A percentile compares a stretch with the other conserved stretches of the same genome.
phyloP scores from a whole-genome alignment of 106 monocot genomes.

The Dioscorea alata region DNA sequence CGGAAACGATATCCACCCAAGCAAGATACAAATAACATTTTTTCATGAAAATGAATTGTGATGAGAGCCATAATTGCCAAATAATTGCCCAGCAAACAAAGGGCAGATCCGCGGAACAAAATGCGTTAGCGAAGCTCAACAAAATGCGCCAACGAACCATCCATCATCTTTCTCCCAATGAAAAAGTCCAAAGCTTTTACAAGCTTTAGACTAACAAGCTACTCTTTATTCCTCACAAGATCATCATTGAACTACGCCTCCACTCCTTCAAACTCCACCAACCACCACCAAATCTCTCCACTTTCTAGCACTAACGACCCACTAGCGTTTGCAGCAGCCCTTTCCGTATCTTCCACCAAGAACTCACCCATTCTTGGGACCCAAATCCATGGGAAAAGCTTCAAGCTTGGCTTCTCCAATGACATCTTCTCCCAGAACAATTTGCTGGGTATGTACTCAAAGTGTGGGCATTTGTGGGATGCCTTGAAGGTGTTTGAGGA shows the following conservation, averaged over 20 bases:
- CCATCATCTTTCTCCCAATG: not conserved
- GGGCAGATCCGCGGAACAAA: too few relatives aligned
- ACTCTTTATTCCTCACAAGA: not conserved
- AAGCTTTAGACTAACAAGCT: not conserved
- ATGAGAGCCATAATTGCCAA: too few relatives aligned
- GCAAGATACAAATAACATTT: too few relatives aligned
- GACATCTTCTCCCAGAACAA: constrained; percentile 25
- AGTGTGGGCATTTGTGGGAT: not conserved
- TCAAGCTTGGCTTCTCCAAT: constrained; percentile 18
- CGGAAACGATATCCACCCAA: too few relatives aligned
- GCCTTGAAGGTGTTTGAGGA: constrained; percentile 24
- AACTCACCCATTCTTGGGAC: not conserved
- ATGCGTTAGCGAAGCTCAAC: too few relatives aligned
- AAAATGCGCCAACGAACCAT: too few relatives aligned
- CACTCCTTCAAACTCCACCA: not conserved
- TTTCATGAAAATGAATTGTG: too few relatives aligned
- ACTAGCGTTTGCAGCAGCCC: constrained; percentile 8
- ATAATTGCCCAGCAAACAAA: too few relatives aligned
- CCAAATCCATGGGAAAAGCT: constrained; percentile 11
- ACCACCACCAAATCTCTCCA: not conserved
- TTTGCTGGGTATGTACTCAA: constrained; percentile 19
- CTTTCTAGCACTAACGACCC: not conserved
- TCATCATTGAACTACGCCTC: not conserved
- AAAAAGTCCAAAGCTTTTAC: not conserved
- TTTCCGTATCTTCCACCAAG: constrained; percentile 9